A percentile compares a stretch with the other conserved stretches of the same genome.
Conservation (phyloP, 73 alveolate species). For the Tetrahymena malaccensis region DNA sequence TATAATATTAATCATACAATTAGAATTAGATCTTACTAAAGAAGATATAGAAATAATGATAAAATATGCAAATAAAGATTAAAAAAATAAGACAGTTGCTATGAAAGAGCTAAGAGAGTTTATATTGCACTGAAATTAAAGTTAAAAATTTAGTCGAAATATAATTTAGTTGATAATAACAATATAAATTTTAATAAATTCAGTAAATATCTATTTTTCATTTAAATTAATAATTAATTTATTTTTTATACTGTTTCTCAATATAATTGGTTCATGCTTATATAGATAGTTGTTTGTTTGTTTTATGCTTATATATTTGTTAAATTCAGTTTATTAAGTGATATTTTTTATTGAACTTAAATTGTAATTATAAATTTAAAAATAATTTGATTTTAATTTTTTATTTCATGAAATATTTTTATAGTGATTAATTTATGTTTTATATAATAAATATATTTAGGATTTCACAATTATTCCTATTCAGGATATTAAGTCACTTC, state of each 20-base stretch:
- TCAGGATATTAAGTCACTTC: neutral
- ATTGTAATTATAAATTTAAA: no score
- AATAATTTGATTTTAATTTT: no score
- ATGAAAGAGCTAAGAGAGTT: neutral
- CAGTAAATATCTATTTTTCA: neutral
- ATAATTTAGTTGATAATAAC: neutral
- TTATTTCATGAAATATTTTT: neutral
- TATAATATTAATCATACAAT: neutral
- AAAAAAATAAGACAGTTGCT: neutral
- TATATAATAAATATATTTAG: no score
- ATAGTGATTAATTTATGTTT: no score
- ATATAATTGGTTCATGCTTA: neutral
- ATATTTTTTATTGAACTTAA: no score
- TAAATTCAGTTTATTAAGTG: neutral
- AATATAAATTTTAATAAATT: neutral
- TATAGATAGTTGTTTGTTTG: neutral
- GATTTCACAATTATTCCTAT: no score
- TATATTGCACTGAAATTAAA: neutral
- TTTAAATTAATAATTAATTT: no score
- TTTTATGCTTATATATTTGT: neutral
- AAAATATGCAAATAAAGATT: neutral
- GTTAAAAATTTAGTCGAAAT: no score
- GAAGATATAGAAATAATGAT: neutral
- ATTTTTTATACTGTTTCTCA: no score
- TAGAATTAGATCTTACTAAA: neutral